Base-by-base conservation (phyloP, 768 basidiomycete species). In the Amanita exitialis region DNA sequence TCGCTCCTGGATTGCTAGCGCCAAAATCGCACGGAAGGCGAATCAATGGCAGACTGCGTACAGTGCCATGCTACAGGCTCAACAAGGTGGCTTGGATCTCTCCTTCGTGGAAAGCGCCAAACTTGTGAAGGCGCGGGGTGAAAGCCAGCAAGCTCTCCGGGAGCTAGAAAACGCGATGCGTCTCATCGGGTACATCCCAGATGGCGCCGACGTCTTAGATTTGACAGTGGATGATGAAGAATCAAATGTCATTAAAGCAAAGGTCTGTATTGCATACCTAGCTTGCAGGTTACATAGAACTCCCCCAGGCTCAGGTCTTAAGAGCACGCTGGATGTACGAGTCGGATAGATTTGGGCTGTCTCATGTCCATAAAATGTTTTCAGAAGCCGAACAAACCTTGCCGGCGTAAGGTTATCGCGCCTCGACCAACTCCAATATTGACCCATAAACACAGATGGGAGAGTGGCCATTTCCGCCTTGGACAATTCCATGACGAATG, bases 21-120 rank as follows among this genome's bases (percentile, higher is more conserved):
- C 94, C n/a, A 97, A 94, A 63, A 92, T 93, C 51, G 96, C 96
- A 30, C 74, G 96, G 30, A 99, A 97, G 62, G 89, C 93, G 3
- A 87, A 90, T 0, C 93, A 98, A 62, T 84, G 81, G 74, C 95
- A 97, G 68, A 97, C 95, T 0, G 92, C 96, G 2, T 99, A 98
- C 63, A 96, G 90, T 60, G 93, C 96, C 5, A 80, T 88, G 56
- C 75, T 99, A 0, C 96, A 99, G 66, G 91, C 93, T 0, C 78
- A 83, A 51, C 83, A 90, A 59, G 74, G 72, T 55, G 74, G 79
- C 18, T 77, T 82, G 0, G 76, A 77, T 0, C 92, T 85, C 61
- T 79, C 84, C 15, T 96, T 94, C 67, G 74, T 97, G 45, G 89
- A 98, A 62, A 91, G 84, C 59, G 89, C 90, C 1, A 97, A 91